Evolutionary conservation across 345 rosid species (phyloP), one percentile per base, ranked within the genome.

Genomic region (Eucalyptus dawsonii): DNA sequence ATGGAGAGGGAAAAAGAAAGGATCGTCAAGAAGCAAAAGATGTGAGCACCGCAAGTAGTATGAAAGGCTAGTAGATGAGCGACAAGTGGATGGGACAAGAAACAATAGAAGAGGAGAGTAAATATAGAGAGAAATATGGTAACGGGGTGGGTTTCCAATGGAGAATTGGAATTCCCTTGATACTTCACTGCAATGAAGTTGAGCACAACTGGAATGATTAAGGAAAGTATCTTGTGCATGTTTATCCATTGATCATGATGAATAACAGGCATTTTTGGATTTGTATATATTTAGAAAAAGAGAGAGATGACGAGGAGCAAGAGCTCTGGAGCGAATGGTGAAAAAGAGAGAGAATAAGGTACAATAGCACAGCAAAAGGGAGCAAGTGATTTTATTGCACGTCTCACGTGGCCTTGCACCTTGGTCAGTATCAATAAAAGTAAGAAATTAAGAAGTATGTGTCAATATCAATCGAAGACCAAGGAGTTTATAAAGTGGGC

Each of bases 41-140:
- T 3, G 7, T 1, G 12, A 40, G 14, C 44, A 16, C 13, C 24
- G 1, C 11, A 34, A 34, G 25, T 1, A 17, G 2, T 34, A 34
- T 1, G 19, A 34, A 69, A 69, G 42, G 4, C 2, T 4, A 21
- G 24, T 34, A 34, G 4, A 1, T 9, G 24, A 69, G 44, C 24
- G 1, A 31, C 7, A 9, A 16, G 80, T 4, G 12, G 7, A 69
- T 34, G 25, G 42, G 24, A 69, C 3, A 69, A 34, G 80, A 4
- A 16, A 22, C 44, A 34, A 34, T 15, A 16, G 12, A 16, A 6
- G 8, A 34, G 7, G 44, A 69, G 80, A 69, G 80, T 1, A 17
- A 9, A 69, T 42, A 69, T 69, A 6, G 22, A 31, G 3, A 69
- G 9, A 40, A 69, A 69, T 2, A 34, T 5, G 80, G 1, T 31